Conservation (phyloP, 345 rosid genomes). For the Diplotaxis tenuifolia region DNA sequence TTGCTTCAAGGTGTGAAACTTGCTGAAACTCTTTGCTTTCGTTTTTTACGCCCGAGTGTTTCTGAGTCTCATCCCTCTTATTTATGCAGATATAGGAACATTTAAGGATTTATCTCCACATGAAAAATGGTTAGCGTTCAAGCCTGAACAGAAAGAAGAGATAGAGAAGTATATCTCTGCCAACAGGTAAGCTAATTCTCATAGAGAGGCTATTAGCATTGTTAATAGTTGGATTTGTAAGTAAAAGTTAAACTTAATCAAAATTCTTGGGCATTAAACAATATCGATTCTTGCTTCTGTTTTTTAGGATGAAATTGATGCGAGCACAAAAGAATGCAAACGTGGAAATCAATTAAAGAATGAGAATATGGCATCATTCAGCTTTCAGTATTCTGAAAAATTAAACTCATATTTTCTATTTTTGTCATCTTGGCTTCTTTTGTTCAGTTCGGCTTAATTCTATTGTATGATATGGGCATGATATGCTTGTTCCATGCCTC, state of each 20-base stretch:
- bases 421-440: background rate
- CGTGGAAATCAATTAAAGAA: background rate
- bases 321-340: constrained; percentile 1
- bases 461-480: background rate
- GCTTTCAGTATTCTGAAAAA: background rate
- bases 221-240: background rate
- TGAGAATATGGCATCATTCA: background rate
- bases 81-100: constrained; percentile 43
- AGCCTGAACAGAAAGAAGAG: constrained; percentile 51
- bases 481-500: background rate
- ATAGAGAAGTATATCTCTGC: constrained; percentile 59
- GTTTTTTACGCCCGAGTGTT: background rate
- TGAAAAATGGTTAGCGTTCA: constrained; percentile 66
- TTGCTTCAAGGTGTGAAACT: constrained; percentile 67
- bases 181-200: constrained; percentile 39
- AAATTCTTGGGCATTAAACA: background rate
- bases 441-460: background rate
- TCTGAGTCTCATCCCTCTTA: background rate
- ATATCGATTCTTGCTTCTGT: background rate
- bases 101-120: constrained; percentile 27
- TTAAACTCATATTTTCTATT: background rate
- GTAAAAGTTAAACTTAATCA: background rate
- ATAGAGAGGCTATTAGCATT: background rate
- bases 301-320: constrained; percentile 15
- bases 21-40: background rate